Conservation (phyloP, 345 rosid genomes). For the Moricandia arvensis region DNA sequence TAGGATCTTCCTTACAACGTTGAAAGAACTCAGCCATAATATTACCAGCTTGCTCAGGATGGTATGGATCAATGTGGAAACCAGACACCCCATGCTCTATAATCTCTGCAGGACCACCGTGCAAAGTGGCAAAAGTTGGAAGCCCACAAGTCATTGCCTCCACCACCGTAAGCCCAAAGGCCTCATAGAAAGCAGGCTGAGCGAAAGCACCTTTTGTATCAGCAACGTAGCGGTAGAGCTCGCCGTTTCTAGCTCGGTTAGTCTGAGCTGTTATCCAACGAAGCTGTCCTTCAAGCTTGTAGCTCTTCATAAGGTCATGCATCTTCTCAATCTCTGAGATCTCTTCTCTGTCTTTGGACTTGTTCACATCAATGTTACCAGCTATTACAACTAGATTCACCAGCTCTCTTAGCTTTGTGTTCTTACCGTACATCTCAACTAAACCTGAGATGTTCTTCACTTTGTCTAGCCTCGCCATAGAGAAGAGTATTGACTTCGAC, state of each 20-base stretch:
- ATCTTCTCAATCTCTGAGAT: conserved; percentile 89
- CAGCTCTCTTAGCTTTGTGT: conserved; percentile 66
- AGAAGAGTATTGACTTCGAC: conserved; percentile 83
- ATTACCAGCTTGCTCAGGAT: conserved; percentile 71
- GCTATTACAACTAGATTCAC: conserved; percentile 89
- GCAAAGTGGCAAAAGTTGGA: conserved; percentile 91
- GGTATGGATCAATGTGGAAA: conserved; percentile 94
- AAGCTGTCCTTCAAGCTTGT: conserved; percentile 77
- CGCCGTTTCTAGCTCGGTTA: conserved; percentile 94
- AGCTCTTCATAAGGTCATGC: conserved; percentile 63
- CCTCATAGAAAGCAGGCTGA: conserved; percentile 99
- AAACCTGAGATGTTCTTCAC: conserved; percentile 91
- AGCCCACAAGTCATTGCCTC: conserved; percentile 99
- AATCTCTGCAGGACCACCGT: conserved; percentile 98
- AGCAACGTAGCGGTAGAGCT: conserved; percentile 87
- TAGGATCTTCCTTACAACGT: conserved; percentile 67
- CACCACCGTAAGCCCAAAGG: conserved; percentile 93
- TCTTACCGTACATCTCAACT: conserved; percentile 82
- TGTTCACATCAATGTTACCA: conserved; percentile 74
- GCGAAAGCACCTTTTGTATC: conserved; percentile 89
- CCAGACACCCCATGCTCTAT: conserved; percentile 82
- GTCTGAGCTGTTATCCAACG: conserved; percentile 94
- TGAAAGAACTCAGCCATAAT: conserved; percentile 66
- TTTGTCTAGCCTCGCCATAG: conserved; percentile 95
- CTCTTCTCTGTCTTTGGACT: conserved; percentile 93